Conservation (phyloP, 2,329 filamentous ascomycete species). For the Fusarium mangiferae region DNA sequence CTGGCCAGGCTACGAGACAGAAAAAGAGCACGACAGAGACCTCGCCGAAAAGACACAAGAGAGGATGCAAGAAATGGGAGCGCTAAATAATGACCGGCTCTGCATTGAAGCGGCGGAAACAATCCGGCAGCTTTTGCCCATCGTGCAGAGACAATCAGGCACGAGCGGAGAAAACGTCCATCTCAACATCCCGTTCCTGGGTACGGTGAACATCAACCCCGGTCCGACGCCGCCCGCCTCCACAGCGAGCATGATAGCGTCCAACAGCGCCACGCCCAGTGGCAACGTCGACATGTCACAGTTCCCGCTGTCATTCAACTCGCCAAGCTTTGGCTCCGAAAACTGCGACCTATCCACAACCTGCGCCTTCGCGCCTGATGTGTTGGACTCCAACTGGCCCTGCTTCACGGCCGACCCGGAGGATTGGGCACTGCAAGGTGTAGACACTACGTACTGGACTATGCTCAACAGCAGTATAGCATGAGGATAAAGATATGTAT, state of each 20-base stretch:
- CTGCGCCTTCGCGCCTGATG: constrained; percentile 14
- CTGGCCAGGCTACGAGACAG: constrained; percentile 41
- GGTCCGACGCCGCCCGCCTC: constrained; percentile 28
- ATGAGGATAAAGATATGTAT: constrained; percentile 11
- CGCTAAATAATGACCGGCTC: constrained; percentile 53
- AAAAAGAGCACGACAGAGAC: constrained; percentile 47
- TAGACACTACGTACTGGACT: constrained; percentile 52
- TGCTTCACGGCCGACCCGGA: constrained; percentile 48
- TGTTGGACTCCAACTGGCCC: constrained; percentile 37
- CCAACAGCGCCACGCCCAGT: constrained; percentile 22
- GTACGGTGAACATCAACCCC: constrained; percentile 56
- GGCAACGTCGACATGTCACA: constrained; percentile 11
- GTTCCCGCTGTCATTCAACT: constrained; percentile 21
- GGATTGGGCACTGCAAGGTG: constrained; percentile 55
- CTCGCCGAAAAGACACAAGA: constrained; percentile 51
- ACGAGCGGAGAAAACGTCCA: constrained; percentile 43
- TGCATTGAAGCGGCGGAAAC: constrained; percentile 56
- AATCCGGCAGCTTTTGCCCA: constrained; percentile 55
- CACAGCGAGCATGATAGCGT: constrained; percentile 17
- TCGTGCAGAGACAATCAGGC: constrained; percentile 48
- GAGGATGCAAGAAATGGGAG: constrained; percentile 53
- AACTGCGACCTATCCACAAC: constrained; percentile 2
- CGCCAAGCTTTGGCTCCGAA: constrained; percentile 8
- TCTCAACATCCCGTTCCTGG: constrained; percentile 59
- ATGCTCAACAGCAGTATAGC: constrained; percentile 44